Conservation (phyloP, 192 early-diverging fungal genomes). For the Chytriomyces sp. region DNA sequence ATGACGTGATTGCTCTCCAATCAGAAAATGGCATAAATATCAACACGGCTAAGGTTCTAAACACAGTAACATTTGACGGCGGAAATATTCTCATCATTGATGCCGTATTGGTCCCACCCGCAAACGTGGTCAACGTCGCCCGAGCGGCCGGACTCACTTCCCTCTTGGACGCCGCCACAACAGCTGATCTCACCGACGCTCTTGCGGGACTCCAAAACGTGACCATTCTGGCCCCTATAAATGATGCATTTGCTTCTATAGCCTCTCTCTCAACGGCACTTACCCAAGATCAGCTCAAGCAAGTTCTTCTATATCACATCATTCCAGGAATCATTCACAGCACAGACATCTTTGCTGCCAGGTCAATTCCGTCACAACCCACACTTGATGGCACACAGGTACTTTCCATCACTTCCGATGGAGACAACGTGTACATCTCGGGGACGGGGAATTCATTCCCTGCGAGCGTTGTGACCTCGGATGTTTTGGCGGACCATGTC, state of each 20-base stretch:
- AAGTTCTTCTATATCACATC: constrained; percentile 40
- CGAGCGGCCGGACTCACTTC: constrained; percentile 9
- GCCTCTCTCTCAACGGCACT: constrained; percentile 8
- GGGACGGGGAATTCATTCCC: constrained; percentile 37
- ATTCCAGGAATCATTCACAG: background rate
- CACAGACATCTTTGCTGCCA: constrained; percentile 4
- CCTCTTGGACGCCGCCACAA: constrained; percentile 23
- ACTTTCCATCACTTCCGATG: constrained; percentile 20
- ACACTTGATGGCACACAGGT: no score
- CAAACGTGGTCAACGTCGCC: background rate
- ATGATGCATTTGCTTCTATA: constrained; percentile 26
- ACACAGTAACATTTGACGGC: constrained; percentile 36
- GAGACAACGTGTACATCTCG: constrained; percentile 30
- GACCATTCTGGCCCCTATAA: constrained; percentile 40
- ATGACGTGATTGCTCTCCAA: background rate
- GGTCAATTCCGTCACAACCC: background rate
- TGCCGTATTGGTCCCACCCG: constrained; percentile 40
- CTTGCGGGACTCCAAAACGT: constrained; percentile 21
- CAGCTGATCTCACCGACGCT: constrained; percentile 18
- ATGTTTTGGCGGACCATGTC: constrained; percentile 40
- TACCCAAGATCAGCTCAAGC: constrained; percentile 30
- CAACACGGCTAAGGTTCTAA: constrained; percentile 24
- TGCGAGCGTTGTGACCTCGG: constrained; percentile 45
- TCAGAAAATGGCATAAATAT: background rate
- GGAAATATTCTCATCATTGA: constrained; percentile 44